These are phyloP conservation scores for Colletotrichum aenigma DNA, from an alignment of 2,329 filamentous ascomycete genomes.

Conservation along the genomic window DNA sequence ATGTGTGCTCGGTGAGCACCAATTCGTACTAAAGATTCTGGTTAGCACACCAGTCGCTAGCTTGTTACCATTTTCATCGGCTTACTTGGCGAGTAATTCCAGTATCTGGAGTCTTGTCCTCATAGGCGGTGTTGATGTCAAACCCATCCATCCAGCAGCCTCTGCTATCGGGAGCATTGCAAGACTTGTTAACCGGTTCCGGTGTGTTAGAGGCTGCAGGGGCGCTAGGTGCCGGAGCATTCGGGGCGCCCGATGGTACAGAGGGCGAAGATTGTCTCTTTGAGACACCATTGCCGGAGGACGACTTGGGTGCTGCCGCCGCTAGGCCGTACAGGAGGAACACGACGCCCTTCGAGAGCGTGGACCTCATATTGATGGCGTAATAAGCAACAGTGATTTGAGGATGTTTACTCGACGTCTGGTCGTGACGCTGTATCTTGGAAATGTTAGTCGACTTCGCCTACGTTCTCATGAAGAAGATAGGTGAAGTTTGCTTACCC, in stretches of 20 bases:
- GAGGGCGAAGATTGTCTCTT: neutral
- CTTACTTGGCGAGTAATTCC: slow-evolving; percentile 19
- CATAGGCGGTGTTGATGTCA: slow-evolving; percentile 30
- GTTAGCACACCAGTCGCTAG: neutral
- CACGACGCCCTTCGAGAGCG: neutral
- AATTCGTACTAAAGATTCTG: slow-evolving; percentile 11
- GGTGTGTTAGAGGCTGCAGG: neutral
- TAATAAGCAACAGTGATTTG: neutral
- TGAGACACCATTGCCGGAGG: neutral
- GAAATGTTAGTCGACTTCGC: neutral
- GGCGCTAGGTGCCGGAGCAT: neutral
- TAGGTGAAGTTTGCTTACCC: neutral
- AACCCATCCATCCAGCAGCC: slow-evolving; percentile 30
- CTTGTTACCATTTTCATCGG: neutral
- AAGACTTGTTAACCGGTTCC: slow-evolving; percentile 1
- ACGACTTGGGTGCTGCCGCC: neutral
- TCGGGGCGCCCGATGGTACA: neutral
- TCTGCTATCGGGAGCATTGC: slow-evolving; percentile 26
- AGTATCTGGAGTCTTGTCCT: slow-evolving; percentile 35
- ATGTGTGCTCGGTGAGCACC: slow-evolving; percentile 17
- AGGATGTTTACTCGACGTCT: neutral
- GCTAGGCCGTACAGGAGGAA: slow-evolving; percentile 11
- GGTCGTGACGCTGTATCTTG: neutral
- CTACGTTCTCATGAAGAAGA: neutral
- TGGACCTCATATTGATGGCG: slow-evolving; percentile 2